Conservation (phyloP, 73 alveolate species). For the Paramecium biaurelia region DNA sequence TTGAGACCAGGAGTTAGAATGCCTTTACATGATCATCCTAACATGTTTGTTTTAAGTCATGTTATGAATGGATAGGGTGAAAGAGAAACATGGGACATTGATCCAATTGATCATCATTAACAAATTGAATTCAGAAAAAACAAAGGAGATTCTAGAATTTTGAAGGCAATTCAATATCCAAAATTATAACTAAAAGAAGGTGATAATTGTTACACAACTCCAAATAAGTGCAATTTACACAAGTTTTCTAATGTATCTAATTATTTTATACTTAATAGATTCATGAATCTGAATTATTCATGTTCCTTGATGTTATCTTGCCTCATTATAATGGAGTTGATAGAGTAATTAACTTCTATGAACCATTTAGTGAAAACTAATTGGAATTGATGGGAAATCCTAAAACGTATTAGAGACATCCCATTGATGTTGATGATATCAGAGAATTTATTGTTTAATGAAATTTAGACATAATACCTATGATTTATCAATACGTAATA, state of each 20-base stretch:
- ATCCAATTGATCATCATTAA: background rate
- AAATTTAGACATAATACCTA: background rate
- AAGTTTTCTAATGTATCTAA: constrained; percentile 16
- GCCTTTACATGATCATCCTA: constrained; percentile 56
- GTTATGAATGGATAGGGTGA: constrained; percentile 24
- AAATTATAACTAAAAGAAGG: constrained; percentile 3
- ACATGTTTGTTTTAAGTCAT: constrained; percentile 50
- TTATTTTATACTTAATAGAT: background rate
- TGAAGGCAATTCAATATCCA: background rate
- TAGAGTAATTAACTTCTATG: constrained; percentile 39
- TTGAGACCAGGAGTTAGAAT: constrained; percentile 24
- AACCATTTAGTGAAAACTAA: constrained; percentile 16
- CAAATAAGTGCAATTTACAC: constrained; percentile 30
- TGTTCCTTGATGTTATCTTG: constrained; percentile 21
- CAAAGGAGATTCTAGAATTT: background rate
- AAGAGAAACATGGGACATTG: constrained; percentile 57
- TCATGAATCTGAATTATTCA: background rate
- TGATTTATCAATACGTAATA: constrained; percentile 10
- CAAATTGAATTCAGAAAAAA: background rate
- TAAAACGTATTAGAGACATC: constrained; percentile 1
- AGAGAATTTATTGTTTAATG: constrained; percentile 23
- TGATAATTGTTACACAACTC: constrained; percentile 51
- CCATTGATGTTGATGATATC: constrained; percentile 29
- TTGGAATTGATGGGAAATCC: background rate
- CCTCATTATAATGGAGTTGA: constrained; percentile 46